These are phyloP conservation scores for Fusarium protoensiforme DNA, from an alignment of 2,329 filamentous ascomycete genomes.

Conservation along the genomic window DNA sequence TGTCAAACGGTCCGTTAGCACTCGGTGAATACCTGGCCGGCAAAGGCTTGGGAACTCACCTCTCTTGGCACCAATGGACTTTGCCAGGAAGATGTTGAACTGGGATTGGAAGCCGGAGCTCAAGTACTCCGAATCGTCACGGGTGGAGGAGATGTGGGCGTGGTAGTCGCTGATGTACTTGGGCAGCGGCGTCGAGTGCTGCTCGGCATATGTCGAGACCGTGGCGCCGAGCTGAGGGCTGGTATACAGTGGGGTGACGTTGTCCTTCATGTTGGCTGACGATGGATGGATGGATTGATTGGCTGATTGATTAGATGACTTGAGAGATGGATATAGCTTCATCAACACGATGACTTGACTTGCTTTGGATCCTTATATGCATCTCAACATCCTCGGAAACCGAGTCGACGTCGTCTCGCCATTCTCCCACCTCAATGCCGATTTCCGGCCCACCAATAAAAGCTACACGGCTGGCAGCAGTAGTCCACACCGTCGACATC, in stretches of 20 bases:
- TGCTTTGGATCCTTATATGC: not conserved
- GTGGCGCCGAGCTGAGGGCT: slow-evolving; percentile 53
- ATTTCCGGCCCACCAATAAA: slow-evolving; percentile 29
- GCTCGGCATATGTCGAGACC: slow-evolving; percentile 56
- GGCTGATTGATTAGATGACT: not conserved
- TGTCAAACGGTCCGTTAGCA: slow-evolving; percentile 26
- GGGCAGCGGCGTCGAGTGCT: slow-evolving; percentile 56
- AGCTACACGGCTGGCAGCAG: not conserved
- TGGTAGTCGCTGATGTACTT: slow-evolving; percentile 56
- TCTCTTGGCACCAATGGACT: slow-evolving; percentile 54
- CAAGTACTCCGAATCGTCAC: slow-evolving; percentile 50
- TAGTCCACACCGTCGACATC: slow-evolving; percentile 5
- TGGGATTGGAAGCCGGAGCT: slow-evolving; percentile 56
- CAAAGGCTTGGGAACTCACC: slow-evolving; percentile 34
- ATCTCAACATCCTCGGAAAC: slow-evolving; percentile 20
- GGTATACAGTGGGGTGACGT: slow-evolving; percentile 54
- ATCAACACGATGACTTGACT: not conserved
- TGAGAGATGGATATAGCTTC: not conserved
- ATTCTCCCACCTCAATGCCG: slow-evolving; percentile 6
- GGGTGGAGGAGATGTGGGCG: slow-evolving; percentile 39
- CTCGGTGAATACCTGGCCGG: not conserved
- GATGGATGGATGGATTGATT: not conserved
- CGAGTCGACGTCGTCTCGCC: slow-evolving; percentile 24
- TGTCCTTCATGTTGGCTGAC: slow-evolving; percentile 53
- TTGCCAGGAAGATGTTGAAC: slow-evolving; percentile 54